Base-by-base conservation (phyloP, 768 basidiomycete genomes). In the Naganishia kalamii region DNA sequence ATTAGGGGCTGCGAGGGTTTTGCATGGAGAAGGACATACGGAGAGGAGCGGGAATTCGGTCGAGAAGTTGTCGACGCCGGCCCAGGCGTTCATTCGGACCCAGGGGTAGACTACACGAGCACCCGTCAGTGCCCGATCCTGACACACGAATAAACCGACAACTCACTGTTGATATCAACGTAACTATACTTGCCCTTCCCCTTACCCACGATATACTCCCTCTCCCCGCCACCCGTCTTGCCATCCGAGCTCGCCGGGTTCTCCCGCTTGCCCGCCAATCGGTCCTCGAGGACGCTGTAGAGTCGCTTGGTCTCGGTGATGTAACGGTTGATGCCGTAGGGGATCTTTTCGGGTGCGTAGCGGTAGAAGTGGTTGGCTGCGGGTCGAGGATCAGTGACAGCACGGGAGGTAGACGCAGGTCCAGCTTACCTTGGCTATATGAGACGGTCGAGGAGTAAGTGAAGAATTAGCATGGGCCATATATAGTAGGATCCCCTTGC, bases 201-300 rank as follows among this genome's bases (percentile, higher is more conserved):
- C 12, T 85, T 79, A n/a, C 92, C 90, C 19, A 83, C 89, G 17
- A 94, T 84, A 75, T 83, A 93, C 43, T 92, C 89, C 19, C 88
- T 84, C n/a, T 69, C 68, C 19, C 66, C 66, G n/a, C 52, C 63
- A 1, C 15, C 2, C 30, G 49, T 27, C 4, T 48, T 25, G 1
- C 61, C 61, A 23, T 47, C 41, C 12, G 48, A n/a, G n/a, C 30
- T 35, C 19, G 47, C 47, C 12, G 60, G 60, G 19, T 70, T 69
- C 41, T 67, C 66, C 43, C 61, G 30, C 41, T 52, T 40, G 0
- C 66, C 66, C 8, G 60, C 47, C n/a, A 93, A 83, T 25, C 88
- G 84, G 52, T 86, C 85, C 71, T 93, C 85, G 46, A 93, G 83
- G 3, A 93, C 92, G n/a, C 54, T 80, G 74, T 88, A 92, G 23